Base-by-base conservation (phyloP, 768 basidiomycete genomes). In the Epithele typhae region DNA sequence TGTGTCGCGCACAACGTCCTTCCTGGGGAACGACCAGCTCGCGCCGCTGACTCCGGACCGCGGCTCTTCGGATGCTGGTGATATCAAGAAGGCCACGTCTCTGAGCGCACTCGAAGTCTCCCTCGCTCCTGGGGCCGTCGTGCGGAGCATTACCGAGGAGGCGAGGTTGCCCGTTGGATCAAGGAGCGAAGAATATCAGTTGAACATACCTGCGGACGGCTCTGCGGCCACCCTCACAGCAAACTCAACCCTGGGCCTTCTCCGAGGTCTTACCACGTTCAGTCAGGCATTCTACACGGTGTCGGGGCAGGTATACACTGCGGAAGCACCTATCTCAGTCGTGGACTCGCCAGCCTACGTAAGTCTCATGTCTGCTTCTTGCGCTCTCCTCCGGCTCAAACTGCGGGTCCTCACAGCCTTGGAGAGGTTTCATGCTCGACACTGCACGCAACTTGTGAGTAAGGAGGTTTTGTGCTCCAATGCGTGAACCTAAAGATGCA, bases 371-470 rank as follows among this genome's bases (percentile, higher is more conserved):
- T 25, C 21, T 12, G 19, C 24, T 22, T 3, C 22, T 44, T 37
- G 19, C 11, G 3, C 18, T 14, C 11, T 25, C 18, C 30, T 15
- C 24, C 7, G 17, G 27, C 25, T 34, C n/a, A 39, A n/a, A 21
- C 12, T 4, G 12, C 15, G 19, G n/a, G n/a, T n/a, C n/a, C n/a
- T 33, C 25, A 5, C 53, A 84, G 82, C 81, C 81, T 0, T 85
- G 81, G 55, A 76, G 89, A 12, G 87, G 84, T 5, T 74, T 90
- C 42, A 78, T 89, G 78, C 73, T 92, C 7, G 89, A 92, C 58
- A 92, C 88, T 0, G 70, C 86, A 0, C 70, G 88, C 21, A 83
- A 89, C 62, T 92, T 52, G 58, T 56, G 40, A 23, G 52, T 46
- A 5, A 30, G 8, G 14, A 30, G 27, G 27, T 30, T 30, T 14